Base-by-base conservation (phyloP, 257 asterid species). In the Nyctanthes arbortristis region DNA sequence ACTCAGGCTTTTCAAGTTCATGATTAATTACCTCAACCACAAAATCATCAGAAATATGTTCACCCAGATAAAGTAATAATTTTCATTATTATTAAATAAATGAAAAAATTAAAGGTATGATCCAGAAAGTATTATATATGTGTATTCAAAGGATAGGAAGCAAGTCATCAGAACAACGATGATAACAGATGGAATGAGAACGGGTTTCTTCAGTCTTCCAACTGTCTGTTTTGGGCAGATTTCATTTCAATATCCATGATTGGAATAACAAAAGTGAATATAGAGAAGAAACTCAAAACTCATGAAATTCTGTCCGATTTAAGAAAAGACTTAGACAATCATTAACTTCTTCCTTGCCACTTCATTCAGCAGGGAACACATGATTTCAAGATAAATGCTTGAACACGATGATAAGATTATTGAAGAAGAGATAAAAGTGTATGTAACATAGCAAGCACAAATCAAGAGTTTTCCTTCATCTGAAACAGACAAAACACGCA, bases 141-240 rank as follows among this genome's bases (percentile, higher is more conserved):
- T n/a, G n/a, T n/a, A n/a, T n/a, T n/a, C n/a, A n/a, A n/a, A n/a
- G n/a, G n/a, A n/a, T n/a, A n/a, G n/a, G n/a, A n/a, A n/a, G n/a
- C 68, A 11, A 45, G 29, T 64, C 69, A 40, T 25, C 24, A 37
- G 9, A 52, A 52, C 8, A 18, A 68, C 20, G 58, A 58, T 45
- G 54, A 59, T 32, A 40, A 54, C 4, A n/a, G 35, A 35, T 37
- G 66, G n/a, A 16, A 13, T 52, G 59, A 22, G 30, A 52, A 52
- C 24, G 14, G 59, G 11, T 24, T 52, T 10, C 59, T 52, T 52
- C 59, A 20, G 13, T 24, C 29, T 52, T 24, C 59, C 14, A 52
- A 52, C 8, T 4, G 16, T 24, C 59, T 52, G 59, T 52, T 24
- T 7, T 52, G 10, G 16, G 30, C 31, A 52, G 30, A 2, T 14